phyloP scores from a whole-genome alignment of 208 protist species.

The Trypanosomatidae sp. region DNA sequence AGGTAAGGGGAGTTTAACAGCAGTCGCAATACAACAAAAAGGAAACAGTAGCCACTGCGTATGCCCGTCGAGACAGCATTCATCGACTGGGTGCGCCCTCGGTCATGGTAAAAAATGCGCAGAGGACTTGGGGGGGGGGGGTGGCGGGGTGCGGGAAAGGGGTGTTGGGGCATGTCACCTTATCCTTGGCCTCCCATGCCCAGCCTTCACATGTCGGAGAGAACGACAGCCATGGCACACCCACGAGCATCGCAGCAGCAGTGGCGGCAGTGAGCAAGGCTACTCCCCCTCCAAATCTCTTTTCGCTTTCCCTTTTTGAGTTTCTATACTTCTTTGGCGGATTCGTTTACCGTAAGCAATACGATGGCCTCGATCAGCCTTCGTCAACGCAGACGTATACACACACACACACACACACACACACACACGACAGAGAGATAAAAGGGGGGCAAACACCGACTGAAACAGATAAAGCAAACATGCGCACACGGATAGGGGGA shows the following conservation, averaged over 20 bases:
- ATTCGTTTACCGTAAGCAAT: not conserved
- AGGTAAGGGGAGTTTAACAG: not conserved
- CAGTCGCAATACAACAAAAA: not conserved
- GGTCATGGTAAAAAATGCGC: not conserved
- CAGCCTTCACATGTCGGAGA: not conserved
- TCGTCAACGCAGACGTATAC: not conserved
- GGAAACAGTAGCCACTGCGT: not conserved
- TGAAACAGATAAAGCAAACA: not conserved
- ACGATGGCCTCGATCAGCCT: not conserved
- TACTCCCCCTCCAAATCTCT: not conserved
- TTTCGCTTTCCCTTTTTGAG: not conserved
- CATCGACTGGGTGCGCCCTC: not conserved
- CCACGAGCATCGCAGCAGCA: not conserved
- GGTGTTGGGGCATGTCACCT: not conserved
- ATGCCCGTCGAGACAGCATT: not conserved
- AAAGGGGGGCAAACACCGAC: not conserved
- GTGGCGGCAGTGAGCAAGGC: not conserved
- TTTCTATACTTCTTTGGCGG: not conserved
- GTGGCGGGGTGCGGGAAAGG: not conserved
- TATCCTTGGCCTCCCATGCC: not conserved
- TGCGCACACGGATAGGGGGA: not conserved
- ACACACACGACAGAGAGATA: not conserved
- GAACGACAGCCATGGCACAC: not conserved
- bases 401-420: constrained; percentile 1
- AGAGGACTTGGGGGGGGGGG: not conserved